These are phyloP conservation scores for Scytalidium sp. DNA, from an alignment of 2,329 filamentous ascomycete species.

Conservation along the genomic window DNA sequence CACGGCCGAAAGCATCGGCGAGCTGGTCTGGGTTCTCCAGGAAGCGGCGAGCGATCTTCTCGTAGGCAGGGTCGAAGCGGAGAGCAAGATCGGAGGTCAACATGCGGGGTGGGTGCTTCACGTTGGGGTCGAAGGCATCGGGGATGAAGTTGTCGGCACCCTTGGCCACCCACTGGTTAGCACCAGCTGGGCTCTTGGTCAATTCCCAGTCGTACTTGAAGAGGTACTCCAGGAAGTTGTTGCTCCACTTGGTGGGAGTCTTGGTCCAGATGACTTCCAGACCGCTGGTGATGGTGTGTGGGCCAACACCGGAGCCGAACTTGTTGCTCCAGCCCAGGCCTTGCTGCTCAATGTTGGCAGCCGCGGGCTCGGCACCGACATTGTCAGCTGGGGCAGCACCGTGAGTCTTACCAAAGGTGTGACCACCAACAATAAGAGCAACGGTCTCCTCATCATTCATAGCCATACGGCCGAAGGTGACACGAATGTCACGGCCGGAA, in stretches of 20 bases:
- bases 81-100: constrained; percentile 72
- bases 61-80: constrained; percentile 67
- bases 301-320: constrained; percentile 63
- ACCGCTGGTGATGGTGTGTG: constrained; percentile 71
- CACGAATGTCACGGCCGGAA: constrained; percentile 69
- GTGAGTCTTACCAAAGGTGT: constrained; percentile 79
- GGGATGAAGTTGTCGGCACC: constrained; percentile 64
- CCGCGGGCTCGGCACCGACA: constrained; percentile 66
- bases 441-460: constrained; percentile 84
- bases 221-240: constrained; percentile 71
- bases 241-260: constrained; percentile 74
- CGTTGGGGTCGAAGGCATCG: constrained; percentile 64
- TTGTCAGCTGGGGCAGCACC: constrained; percentile 64
- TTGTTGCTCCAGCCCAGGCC: constrained; percentile 72
- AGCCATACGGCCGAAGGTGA: constrained; percentile 74
- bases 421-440: constrained; percentile 74
- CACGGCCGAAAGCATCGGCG: constrained; percentile 65
- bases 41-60: constrained; percentile 73
- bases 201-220: constrained; percentile 78
- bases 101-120: constrained; percentile 76
- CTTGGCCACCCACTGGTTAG: constrained; percentile 75
- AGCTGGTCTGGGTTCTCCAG: constrained; percentile 67
- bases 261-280: constrained; percentile 79
- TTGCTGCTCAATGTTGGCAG: constrained; percentile 60
- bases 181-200: constrained; percentile 71